phyloP scores from a whole-genome alignment of 768 basidiomycete genomes.

The Mycena haematopus region DNA sequence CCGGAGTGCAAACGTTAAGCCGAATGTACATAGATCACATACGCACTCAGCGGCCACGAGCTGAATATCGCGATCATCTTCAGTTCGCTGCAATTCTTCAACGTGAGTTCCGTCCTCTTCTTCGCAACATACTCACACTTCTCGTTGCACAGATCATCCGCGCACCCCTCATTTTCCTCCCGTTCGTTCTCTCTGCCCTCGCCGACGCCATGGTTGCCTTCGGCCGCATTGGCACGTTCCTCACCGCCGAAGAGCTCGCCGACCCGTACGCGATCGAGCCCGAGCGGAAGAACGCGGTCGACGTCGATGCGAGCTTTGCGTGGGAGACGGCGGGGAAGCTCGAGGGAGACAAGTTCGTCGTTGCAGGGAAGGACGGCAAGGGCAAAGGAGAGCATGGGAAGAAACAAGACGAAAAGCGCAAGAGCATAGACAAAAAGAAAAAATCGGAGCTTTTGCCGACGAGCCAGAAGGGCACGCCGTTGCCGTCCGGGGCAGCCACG shows the following conservation, averaged over 20 bases:
- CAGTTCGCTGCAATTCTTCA: constrained; percentile 48
- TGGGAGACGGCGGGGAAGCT: constrained; percentile 51
- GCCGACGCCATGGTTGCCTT: constrained; percentile 59
- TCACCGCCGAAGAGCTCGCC: constrained; percentile 61
- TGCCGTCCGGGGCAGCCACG: constrained; percentile 24
- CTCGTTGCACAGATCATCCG: constrained; percentile 59
- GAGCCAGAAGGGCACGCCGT: constrained; percentile 20
- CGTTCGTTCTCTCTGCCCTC: constrained; percentile 55
- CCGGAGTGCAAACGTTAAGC: too few relatives aligned
- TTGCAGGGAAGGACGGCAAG: constrained; percentile 16
- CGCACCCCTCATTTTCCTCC: constrained; percentile 62
- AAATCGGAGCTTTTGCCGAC: constrained; percentile 34
- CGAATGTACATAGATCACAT: constrained; percentile 52
- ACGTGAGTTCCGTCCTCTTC: constrained; percentile 41
- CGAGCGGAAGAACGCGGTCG: constrained; percentile 45
- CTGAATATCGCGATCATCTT: constrained; percentile 53
- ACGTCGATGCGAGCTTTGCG: constrained; percentile 56
- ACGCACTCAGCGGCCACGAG: constrained; percentile 49
- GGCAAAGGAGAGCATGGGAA: constrained; percentile 13
- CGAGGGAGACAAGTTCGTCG: constrained; percentile 20
- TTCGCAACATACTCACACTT: not conserved
- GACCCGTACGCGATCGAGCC: constrained; percentile 53
- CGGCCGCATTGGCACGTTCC: constrained; percentile 52
- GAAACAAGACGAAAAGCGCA: constrained; percentile 28
- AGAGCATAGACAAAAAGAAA: constrained; percentile 35